Evolutionary conservation across 305 asterid species (phyloP), one percentile per base, ranked within the genome.

Genomic region (Lippia alba): DNA sequence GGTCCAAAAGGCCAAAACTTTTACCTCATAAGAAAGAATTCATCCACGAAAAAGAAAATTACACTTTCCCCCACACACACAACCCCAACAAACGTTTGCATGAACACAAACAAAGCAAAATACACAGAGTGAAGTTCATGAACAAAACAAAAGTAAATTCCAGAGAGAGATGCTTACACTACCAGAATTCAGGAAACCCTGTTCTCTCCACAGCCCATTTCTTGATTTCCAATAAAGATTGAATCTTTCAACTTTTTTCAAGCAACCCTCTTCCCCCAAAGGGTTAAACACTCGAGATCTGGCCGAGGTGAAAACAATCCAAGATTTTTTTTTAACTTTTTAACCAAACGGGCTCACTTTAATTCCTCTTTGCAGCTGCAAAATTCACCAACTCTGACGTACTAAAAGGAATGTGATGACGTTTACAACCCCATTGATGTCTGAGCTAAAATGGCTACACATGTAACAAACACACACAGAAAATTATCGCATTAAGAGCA

Each of bases 131-230:
- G 11, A n/a, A 61, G n/a, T 44, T 56, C 0, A 32, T n/a, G 1
- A 4, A 19, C 10, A 53, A 36, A 12, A 3, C 6, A 18, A 53
- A 32, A 12, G 11, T 1, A 58, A 40, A 53, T 4, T 61, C 48
- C 33, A 61, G 12, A 50, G 39, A 67, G 45, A 67, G 60, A 63
- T 55, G 41, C 82, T 72, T 78, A 71, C 81, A 68, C 65, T 66
- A 72, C 60, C 34, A 24, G 30, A 24, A 62, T 78, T 78, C 80
- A 73, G 73, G 80, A 73, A 72, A 77, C 73, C 71, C 64, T 60
- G 61, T 64, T 79, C 44, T 49, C 72, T 33, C 76, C 87, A 65
- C 65, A 72, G 60, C 80, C 85, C 82, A 83, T 79, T 36, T 81
- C 66, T 70, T 66, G 57, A 17, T 32, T 1, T 30, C 54, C 63